Conservation (phyloP, 2,329 filamentous ascomycete genomes). For the Penicillium brasilianum region DNA sequence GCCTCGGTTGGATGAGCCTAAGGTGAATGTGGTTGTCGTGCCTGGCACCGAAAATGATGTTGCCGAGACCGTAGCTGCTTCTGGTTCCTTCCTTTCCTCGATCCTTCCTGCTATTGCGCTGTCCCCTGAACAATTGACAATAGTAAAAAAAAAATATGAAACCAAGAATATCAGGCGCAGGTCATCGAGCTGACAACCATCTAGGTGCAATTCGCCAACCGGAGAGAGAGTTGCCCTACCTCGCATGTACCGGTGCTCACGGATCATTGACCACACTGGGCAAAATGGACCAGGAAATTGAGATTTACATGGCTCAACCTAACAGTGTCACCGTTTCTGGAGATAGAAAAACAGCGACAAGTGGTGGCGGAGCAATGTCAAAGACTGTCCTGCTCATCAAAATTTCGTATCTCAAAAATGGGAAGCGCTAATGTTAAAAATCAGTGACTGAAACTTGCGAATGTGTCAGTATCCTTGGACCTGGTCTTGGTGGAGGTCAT, state of each 20-base stretch:
- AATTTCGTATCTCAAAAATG: not conserved
- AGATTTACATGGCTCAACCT: constrained; percentile 56
- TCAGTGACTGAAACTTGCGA: constrained; percentile 58
- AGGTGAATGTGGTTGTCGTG: constrained; percentile 54
- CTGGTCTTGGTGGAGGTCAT: constrained; percentile 63
- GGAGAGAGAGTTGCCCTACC: constrained; percentile 55
- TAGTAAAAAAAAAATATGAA: not conserved
- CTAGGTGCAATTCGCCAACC: constrained; percentile 57
- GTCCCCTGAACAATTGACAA: not conserved
- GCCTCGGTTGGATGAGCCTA: constrained; percentile 53
- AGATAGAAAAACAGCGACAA: constrained; percentile 53
- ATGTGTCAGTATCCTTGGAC: constrained; percentile 56
- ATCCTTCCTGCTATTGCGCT: not conserved
- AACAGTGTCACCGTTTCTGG: constrained; percentile 44
- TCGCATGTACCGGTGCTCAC: constrained; percentile 60
- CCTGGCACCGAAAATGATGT: constrained; percentile 57
- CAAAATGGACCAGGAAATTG: constrained; percentile 56
- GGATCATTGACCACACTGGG: constrained; percentile 58
- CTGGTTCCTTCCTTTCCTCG: not conserved
- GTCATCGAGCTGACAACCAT: not conserved
- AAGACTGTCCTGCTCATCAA: constrained; percentile 43
- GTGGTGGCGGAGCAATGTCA: constrained; percentile 56
- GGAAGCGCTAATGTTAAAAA: not conserved
- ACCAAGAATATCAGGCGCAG: not conserved
- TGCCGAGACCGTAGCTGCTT: constrained; percentile 49